Evolutionary conservation across 1,284 basidiomycete genomes (phyloP).

Genomic region (Sanguinoderma infundibulare): DNA sequence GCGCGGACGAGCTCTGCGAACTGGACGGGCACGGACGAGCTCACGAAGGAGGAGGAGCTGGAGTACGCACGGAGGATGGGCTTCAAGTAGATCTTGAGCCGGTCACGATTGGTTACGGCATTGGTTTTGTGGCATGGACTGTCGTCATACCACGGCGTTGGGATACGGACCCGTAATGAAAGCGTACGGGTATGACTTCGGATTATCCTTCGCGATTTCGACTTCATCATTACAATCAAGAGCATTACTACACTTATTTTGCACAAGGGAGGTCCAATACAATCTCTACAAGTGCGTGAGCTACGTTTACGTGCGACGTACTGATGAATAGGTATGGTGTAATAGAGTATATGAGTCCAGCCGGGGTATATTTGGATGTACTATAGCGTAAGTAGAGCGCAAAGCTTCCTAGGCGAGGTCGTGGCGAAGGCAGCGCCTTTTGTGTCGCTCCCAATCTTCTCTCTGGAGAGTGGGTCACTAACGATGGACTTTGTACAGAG

Average conservation of each 20-base stretch:
- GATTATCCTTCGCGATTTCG: background rate
- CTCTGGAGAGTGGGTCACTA: slow-evolving; percentile 12
- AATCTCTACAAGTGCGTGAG: background rate
- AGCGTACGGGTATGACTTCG: background rate
- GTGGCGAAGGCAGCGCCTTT: slow-evolving; percentile 14
- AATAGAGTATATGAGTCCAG: background rate
- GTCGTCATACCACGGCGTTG: background rate
- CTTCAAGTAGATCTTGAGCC: slow-evolving; percentile 44
- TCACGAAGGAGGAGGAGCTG: slow-evolving; percentile 82
- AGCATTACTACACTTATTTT: background rate
- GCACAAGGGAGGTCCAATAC: background rate
- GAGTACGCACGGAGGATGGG: slow-evolving; percentile 93
- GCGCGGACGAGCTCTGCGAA: slow-evolving; percentile 92
- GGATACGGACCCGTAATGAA: background rate
- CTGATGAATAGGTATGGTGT: background rate
- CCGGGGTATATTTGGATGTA: background rate
- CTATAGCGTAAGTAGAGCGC: background rate
- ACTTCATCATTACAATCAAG: background rate
- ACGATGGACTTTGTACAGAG: background rate
- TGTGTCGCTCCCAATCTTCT: slow-evolving; percentile 27
- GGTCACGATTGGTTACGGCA: background rate
- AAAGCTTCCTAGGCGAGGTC: background rate
- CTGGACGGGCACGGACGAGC: slow-evolving; percentile 85
- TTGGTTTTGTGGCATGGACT: background rate
- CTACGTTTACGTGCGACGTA: background rate